Conservation (phyloP, 2,329 filamentous ascomycete genomes). For the Salinomyces thailandicus region DNA sequence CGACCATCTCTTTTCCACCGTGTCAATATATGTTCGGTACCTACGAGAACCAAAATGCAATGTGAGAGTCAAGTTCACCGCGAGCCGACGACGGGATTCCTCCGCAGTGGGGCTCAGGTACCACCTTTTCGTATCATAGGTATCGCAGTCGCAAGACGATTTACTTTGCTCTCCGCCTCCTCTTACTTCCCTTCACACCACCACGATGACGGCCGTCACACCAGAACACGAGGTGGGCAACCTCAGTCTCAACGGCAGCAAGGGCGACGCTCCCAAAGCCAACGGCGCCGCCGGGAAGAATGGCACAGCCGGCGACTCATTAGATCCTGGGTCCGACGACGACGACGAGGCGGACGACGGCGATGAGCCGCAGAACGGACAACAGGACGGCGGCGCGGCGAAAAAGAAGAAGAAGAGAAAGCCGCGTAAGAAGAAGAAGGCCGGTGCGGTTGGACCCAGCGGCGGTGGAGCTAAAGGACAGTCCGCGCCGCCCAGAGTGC, state of each 20-base stretch:
- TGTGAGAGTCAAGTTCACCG: background rate
- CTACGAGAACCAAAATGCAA: background rate
- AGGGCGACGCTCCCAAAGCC: conserved; percentile 12
- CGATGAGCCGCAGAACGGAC: conserved; percentile 12
- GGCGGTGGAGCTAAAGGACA: conserved; percentile 30
- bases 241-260: conserved; percentile 14
- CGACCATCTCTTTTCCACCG: too few relatives aligned
- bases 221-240: conserved; percentile 18
- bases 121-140: background rate
- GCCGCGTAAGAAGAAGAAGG: conserved; percentile 32
- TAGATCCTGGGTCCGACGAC: conserved; percentile 10
- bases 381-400: conserved; percentile 20
- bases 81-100: background rate
- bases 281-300: conserved; percentile 16
- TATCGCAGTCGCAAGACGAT: too few relatives aligned
- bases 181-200: background rate
- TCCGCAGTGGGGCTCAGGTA: background rate
- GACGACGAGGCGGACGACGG: conserved; percentile 27
- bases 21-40: conserved; percentile 24
- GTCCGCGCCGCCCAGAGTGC: conserved; percentile 38
- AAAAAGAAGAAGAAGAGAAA: conserved; percentile 39
- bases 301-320: conserved; percentile 22
- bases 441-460: conserved; percentile 13
- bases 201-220: conserved; percentile 22
- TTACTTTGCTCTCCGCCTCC: too few relatives aligned